Base-by-base conservation (phyloP, 2,329 filamentous ascomycete species). In the Diaporthe nobilis region DNA sequence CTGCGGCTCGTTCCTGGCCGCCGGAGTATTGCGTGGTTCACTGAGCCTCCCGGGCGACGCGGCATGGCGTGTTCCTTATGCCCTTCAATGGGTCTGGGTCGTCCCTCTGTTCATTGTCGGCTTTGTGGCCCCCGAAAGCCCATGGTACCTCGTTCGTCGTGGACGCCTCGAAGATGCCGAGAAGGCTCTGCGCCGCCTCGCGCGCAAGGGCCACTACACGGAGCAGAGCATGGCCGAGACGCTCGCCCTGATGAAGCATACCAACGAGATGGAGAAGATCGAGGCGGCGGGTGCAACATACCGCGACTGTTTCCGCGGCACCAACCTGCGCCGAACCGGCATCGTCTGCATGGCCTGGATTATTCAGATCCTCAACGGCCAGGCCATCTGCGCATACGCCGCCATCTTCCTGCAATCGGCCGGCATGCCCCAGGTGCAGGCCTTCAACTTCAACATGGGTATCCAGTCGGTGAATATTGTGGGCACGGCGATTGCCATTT, bases 161-260 rank as follows among this genome's bases (percentile, higher is more conserved):
- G 47, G 81, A 9, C 82, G 80, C n/a, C 76, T 79, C 31, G 81
- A 82, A 3, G 81, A 80, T 9, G 85, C 85, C 0, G 80, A 82
- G 61, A 79, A 80, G 31, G 80, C 83, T 0, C 75, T 87, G 7
- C 78, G 80, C 34, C 80, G 83, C 15, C 80, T 85, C 9, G 82
- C 80, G 17, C 25, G n/a, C 47, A 57, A 74, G 53, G 79, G 71
- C 58, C 77, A 74, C 53, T 79, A 74, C 53, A 49, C 8, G 17
- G 79, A 78, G 51, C 87, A 88, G 77, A 85, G 88, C 77, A 81
- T 82, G 4, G 86, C 89, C 75, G 84, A 88, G 77, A 86, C 86
- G 0, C 81, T 91, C 13, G 87, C 88, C 20, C 85, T 90, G 86
- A 90, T 91, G 79, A 84, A 86, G 57, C 85, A 90, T 77, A 90